Conservation (phyloP, 352 stramenopile genomes). For the Bremia lactucae region DNA sequence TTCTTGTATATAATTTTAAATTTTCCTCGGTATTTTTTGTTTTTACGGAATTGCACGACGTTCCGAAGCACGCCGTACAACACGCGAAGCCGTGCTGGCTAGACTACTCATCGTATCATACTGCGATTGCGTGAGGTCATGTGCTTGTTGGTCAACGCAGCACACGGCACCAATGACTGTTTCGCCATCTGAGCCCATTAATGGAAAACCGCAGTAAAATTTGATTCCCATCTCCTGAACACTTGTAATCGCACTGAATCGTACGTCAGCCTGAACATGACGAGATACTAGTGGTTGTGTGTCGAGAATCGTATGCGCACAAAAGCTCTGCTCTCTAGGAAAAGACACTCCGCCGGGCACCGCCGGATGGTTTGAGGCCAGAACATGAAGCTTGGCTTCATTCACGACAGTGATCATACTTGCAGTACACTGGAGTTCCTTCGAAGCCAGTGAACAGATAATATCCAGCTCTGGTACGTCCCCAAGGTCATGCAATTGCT, state of each 20-base stretch:
- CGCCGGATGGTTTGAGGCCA: constrained; percentile 26
- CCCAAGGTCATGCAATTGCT: constrained; percentile 35
- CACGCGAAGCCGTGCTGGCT: constrained; percentile 37
- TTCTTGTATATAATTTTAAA: constrained; percentile 2
- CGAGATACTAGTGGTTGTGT: constrained; percentile 47
- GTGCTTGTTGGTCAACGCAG: constrained; percentile 39
- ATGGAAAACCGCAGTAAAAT: constrained; percentile 72
- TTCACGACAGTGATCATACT: constrained; percentile 57
- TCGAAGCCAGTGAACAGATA: constrained; percentile 47
- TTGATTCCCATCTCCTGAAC: constrained; percentile 33
- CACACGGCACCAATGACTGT: constrained; percentile 54
- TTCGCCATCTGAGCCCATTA: constrained; percentile 33
- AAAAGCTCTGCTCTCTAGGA: constrained; percentile 50
- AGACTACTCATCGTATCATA: constrained; percentile 43
- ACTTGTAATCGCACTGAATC: constrained; percentile 40
- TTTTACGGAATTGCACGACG: constrained; percentile 15
- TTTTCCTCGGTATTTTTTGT: constrained; percentile 6
- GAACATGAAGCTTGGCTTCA: constrained; percentile 33
- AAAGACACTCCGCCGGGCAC: constrained; percentile 21
- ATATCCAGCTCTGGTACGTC: constrained; percentile 53
- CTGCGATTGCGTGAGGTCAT: constrained; percentile 41
- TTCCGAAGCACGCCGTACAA: constrained; percentile 25
- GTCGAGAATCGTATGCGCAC: constrained; percentile 50
- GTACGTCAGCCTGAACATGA: constrained; percentile 52
- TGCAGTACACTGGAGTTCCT: constrained; percentile 42